Conservation (phyloP, 1,139 yeast genomes). For the Eremothecium coryli region DNA sequence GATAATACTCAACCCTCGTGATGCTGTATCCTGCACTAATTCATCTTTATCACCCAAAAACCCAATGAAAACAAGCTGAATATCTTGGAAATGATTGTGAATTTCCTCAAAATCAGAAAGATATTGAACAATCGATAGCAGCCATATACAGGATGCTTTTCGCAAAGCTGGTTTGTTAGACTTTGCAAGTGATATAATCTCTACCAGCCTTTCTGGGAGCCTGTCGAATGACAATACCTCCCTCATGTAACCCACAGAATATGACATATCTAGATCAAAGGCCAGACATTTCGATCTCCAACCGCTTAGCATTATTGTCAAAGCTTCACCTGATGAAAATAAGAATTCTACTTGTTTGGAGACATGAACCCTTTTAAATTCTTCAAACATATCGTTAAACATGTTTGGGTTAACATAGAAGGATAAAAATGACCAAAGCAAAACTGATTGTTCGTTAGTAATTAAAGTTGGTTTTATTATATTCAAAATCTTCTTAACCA, state of each 20-base stretch:
- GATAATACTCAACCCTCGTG: slow-evolving; percentile 74
- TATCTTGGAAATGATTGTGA: slow-evolving; percentile 27
- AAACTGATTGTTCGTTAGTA: slow-evolving; percentile 53
- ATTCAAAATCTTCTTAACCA: slow-evolving; percentile 29
- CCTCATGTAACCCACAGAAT: slow-evolving; percentile 12
- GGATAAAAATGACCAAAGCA: slow-evolving; percentile 48
- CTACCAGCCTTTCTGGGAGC: slow-evolving; percentile 29
- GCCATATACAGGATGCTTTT: slow-evolving; percentile 78
- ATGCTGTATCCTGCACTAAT: slow-evolving; percentile 81
- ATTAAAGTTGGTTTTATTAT: slow-evolving; percentile 38
- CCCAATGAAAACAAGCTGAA: slow-evolving; percentile 66
- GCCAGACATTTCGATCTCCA: slow-evolving; percentile 58
- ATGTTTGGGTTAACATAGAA: slow-evolving; percentile 32
- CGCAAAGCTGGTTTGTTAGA: slow-evolving; percentile 66
- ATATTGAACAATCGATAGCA: slow-evolving; percentile 68
- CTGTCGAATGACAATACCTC: slow-evolving; percentile 23
- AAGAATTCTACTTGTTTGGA: slow-evolving; percentile 67
- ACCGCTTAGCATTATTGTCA: slow-evolving; percentile 63
- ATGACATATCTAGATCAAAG: slow-evolving; percentile 41
- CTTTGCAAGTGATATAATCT: slow-evolving; percentile 44
- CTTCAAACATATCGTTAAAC: slow-evolving; percentile 35
- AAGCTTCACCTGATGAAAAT: slow-evolving; percentile 79
- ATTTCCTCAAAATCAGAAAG: slow-evolving; percentile 46
- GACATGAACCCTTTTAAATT: slow-evolving; percentile 47
- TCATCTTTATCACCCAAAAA: slow-evolving; percentile 76